A percentile compares a stretch with the other conserved stretches of the same genome.
Conservation (phyloP, 1,139 yeast species). For the Meyerozyma elateridarum region DNA sequence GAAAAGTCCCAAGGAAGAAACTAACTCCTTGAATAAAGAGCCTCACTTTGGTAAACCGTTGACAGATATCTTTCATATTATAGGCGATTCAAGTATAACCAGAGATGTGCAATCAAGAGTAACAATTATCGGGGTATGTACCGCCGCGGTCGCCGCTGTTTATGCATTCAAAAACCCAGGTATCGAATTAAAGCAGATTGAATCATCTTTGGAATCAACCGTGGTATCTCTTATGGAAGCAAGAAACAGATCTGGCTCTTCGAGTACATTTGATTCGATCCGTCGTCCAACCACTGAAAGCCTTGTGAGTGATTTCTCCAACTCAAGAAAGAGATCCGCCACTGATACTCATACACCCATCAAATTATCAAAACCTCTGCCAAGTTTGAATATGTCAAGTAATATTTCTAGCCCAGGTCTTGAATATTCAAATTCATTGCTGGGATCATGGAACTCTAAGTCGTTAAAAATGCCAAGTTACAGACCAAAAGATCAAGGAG, state of each 20-base stretch:
- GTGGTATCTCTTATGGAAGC: constrained; percentile 1
- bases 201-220: neutral
- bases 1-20: constrained; percentile 1
- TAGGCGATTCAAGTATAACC: no score
- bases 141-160: constrained; percentile 2
- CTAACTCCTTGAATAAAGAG: neutral
- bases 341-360: neutral
- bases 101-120: no score
- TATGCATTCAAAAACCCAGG: neutral
- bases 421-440: no score
- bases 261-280: neutral
- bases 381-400: no score
- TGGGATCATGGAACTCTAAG: neutral
- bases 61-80: neutral
- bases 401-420: neutral
- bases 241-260: neutral
- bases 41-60: constrained; percentile 1
- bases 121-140: no score
- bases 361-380: neutral
- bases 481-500: constrained; percentile 3
- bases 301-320: neutral
- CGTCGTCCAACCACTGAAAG: neutral
- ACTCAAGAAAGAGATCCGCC: no score
- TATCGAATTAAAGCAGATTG: neutral
- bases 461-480: constrained; percentile 2